phyloP scores from a whole-genome alignment of 805 yeast species.

The Lipomyces yamadae region DNA sequence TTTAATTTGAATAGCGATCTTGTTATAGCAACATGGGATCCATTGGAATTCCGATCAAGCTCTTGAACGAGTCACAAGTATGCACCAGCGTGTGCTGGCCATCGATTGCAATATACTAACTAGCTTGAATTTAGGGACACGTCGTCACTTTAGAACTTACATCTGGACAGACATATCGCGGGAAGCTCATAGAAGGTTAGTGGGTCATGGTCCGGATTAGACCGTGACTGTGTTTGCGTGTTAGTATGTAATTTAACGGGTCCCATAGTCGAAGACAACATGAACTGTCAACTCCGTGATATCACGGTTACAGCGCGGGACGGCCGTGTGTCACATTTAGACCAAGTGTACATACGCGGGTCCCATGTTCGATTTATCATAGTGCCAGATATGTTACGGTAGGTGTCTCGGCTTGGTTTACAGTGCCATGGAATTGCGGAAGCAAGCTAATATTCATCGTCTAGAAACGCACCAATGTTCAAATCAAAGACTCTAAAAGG shows the following conservation, averaged over 20 bases:
- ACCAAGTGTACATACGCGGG: conserved; percentile 88
- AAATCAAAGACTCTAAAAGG: conserved; percentile 47
- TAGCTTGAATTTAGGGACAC: conserved; percentile 65
- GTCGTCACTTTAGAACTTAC: conserved; percentile 78
- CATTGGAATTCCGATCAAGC: conserved; percentile 82
- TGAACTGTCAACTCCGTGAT: conserved; percentile 87
- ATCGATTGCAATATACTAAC: not conserved
- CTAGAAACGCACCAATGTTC: conserved; percentile 83
- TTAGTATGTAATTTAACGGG: not conserved
- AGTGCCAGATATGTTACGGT: conserved; percentile 81
- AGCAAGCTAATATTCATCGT: not conserved
- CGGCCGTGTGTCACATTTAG: conserved; percentile 75
- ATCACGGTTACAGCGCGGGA: conserved; percentile 77
- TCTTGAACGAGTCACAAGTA: conserved; percentile 79
- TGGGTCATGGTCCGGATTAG: not conserved
- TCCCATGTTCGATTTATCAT: conserved; percentile 83
- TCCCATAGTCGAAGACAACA: conserved; percentile 71
- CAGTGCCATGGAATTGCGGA: not conserved
- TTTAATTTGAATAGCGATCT: not conserved
- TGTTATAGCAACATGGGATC: conserved; percentile 53
- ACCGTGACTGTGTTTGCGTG: not conserved
- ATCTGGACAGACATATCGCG: conserved; percentile 86
- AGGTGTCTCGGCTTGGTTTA: conserved; percentile 4
- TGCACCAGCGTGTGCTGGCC: conserved; percentile 32
- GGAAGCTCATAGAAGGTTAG: conserved; percentile 73